These are phyloP conservation scores for Ophiobolus disseminans DNA, from an alignment of 2,329 filamentous ascomycete genomes.

Conservation along the genomic window DNA sequence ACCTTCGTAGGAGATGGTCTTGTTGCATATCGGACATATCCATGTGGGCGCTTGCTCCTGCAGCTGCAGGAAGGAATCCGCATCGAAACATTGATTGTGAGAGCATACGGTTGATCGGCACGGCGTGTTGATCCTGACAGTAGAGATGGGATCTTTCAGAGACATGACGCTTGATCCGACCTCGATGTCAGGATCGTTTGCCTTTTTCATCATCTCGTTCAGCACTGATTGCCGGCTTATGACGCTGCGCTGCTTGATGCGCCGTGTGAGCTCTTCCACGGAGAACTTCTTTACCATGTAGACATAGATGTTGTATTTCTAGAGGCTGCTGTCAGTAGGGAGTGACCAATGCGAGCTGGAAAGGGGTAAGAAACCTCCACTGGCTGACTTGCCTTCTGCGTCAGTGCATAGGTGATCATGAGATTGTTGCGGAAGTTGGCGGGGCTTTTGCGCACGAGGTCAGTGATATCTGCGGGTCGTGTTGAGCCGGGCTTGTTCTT, in stretches of 20 bases:
- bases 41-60: slow-evolving; percentile 97
- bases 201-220: slow-evolving; percentile 80
- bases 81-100: slow-evolving; percentile 96
- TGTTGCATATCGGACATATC: slow-evolving; percentile 94
- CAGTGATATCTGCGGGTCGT: slow-evolving; percentile 88
- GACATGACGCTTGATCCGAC: slow-evolving; percentile 88
- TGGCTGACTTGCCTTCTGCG: slow-evolving; percentile 71
- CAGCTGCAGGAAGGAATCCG: slow-evolving; percentile 86
- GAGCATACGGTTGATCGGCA: slow-evolving; percentile 81
- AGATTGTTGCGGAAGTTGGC: slow-evolving; percentile 76
- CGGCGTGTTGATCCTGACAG: slow-evolving; percentile 78
- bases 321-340: slow-evolving; percentile 23
- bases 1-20: slow-evolving; percentile 77
- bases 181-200: slow-evolving; percentile 86
- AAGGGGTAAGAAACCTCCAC: slow-evolving; percentile 34
- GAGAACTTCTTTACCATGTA: slow-evolving; percentile 78
- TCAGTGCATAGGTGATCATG: slow-evolving; percentile 90
- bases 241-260: slow-evolving; percentile 70
- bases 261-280: slow-evolving; percentile 73
- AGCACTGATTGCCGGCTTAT: slow-evolving; percentile 84
- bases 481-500: slow-evolving; percentile 98
- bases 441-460: slow-evolving; percentile 72
- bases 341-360: neutral
- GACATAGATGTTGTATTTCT: slow-evolving; percentile 64
- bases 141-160: slow-evolving; percentile 90